Conservation (phyloP, 2,329 filamentous ascomycete genomes). For the Colletotrichum gloeosporioides region DNA sequence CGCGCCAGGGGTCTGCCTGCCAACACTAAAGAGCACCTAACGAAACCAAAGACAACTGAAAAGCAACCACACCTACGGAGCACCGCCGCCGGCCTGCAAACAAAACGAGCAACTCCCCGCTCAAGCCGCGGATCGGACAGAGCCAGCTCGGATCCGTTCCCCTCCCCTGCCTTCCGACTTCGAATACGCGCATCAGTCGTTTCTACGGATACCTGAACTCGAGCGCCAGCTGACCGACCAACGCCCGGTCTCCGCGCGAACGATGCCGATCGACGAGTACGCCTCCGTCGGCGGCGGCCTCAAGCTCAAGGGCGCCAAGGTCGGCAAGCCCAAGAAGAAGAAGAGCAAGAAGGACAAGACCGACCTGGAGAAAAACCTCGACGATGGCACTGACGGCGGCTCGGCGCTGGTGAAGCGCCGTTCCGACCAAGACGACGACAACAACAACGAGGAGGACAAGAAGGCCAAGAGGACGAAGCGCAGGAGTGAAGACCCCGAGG, state of each 20-base stretch:
- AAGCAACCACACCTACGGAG: neutral
- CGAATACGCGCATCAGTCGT: neutral
- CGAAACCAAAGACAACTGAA: neutral
- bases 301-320: conserved; percentile 81
- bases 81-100: neutral
- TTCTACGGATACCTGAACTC: neutral
- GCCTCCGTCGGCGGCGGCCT: conserved; percentile 72
- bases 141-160: neutral
- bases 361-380: conserved; percentile 53
- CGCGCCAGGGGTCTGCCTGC: neutral
- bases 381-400: conserved; percentile 35
- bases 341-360: conserved; percentile 62
- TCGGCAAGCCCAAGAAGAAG: conserved; percentile 70
- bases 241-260: neutral
- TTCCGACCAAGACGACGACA: conserved; percentile 32
- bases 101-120: neutral
- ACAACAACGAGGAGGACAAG: conserved; percentile 28
- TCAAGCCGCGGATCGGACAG: neutral
- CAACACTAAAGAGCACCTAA: neutral
- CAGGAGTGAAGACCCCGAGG: conserved; percentile 30
- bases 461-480: conserved; percentile 20
- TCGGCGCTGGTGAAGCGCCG: conserved; percentile 50
- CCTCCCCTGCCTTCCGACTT: neutral
- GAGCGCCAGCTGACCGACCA: neutral
- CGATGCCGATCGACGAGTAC: conserved; percentile 81